Evolutionary conservation across 2,329 filamentous ascomycete genomes (phyloP), one percentile per base, ranked within the genome.

Genomic region (Rasamsonia emersonii): DNA sequence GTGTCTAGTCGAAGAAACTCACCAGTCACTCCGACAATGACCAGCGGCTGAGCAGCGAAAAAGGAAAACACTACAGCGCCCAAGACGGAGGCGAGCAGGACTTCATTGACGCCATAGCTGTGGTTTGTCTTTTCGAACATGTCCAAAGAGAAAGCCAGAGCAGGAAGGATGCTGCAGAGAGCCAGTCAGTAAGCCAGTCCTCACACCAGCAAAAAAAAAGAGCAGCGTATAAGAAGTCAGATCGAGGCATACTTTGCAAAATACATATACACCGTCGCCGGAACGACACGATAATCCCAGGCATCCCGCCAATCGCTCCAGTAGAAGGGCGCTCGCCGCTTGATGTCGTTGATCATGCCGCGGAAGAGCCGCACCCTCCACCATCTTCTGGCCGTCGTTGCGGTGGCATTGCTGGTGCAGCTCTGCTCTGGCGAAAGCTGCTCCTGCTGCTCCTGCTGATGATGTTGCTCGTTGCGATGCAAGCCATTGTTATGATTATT

Each of bases 251-350:
- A 89, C 84, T 93, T 93, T 41, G 86, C 85, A 70, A 93, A 93
- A 64, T 91, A 93, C 83, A 93, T 93, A 61, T 93, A 93, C 18
- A 93, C 66, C 7, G 86, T 93, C 10, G 84, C 84, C 1, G 86
- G 86, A 23, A 93, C 72, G 24, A 93, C 83, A 33, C 86, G 75
- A 63, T 93, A 93, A 53, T 93, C 82, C 83, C 83, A 91, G 2
- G 86, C 86, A 64, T 93, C 86, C 11, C 55, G 67, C 82, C 82
- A 93, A 58, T 93, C 86, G 57, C 80, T 88, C 60, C 64, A 67
- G 52, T 91, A 93, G 53, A 72, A 93, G 1, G 86, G 86, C 5
- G 71, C 71, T 40, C 86, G 67, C 36, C 84, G 75, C 42, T 76
- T 76, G 19, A 93, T 50, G 59, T 93, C 86, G 50, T 83, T 78